phyloP scores from a whole-genome alignment of 148 eudicot species.

The Vaccinium macrocarpon region DNA sequence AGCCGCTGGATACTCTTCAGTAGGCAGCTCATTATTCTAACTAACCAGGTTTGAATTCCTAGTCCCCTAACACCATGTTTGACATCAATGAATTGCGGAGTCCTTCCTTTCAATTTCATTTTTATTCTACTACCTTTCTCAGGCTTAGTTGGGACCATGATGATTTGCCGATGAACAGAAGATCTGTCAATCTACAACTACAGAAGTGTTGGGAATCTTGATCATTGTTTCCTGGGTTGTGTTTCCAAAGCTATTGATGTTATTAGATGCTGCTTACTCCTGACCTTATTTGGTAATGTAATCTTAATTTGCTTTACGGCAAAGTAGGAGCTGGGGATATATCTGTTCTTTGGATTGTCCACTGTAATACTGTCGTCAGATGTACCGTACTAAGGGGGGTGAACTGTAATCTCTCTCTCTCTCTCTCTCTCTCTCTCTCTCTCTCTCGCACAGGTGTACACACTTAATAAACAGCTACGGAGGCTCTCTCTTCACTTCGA shows the following conservation, averaged over 20 bases:
- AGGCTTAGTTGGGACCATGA: background rate
- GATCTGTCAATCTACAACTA: background rate
- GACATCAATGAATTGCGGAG: background rate
- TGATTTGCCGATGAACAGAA: constrained; percentile 9
- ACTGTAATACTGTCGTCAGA: background rate
- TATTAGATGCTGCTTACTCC: constrained; percentile 6
- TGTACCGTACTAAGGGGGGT: background rate
- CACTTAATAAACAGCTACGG: background rate
- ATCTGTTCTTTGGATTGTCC: background rate
- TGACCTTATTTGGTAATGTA: constrained; percentile 12
- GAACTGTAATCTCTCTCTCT: background rate
- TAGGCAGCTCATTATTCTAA: constrained; percentile 62
- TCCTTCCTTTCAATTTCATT: background rate
- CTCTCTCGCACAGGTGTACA: background rate
- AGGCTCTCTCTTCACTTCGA: no score
- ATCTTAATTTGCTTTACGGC: background rate
- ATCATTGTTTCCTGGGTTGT: constrained; percentile 8
- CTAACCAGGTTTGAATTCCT: constrained; percentile 27
- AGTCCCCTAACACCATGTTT: background rate
- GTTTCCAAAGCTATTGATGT: constrained; percentile 16
- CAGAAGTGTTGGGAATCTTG: background rate
- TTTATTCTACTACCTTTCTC: background rate
- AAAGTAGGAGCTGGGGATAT: background rate
- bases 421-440: background rate
- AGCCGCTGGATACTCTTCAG: constrained; percentile 83